phyloP scores from a whole-genome alignment of 352 stramenopile genomes.

The Stramenopiles sp. region DNA sequence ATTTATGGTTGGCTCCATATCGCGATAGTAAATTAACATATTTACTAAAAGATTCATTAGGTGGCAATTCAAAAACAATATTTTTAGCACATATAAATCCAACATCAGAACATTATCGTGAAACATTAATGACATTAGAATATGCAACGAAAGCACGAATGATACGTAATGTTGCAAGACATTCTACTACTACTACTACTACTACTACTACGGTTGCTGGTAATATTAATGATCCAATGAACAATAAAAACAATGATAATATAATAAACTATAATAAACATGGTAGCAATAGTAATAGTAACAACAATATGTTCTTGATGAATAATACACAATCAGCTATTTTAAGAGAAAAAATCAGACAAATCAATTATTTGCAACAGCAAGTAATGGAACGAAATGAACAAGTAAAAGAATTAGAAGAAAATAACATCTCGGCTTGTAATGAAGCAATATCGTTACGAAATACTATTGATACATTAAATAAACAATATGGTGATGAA shows the following conservation, averaged over 20 bases:
- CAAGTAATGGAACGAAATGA: not conserved
- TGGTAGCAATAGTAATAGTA: no score
- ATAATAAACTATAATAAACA: no score
- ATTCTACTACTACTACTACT: not conserved
- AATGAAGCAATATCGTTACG: not conserved
- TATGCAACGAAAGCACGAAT: constrained; percentile 73
- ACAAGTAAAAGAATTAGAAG: not conserved
- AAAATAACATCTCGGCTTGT: not conserved
- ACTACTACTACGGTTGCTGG: not conserved
- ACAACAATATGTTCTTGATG: no score
- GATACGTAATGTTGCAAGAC: constrained; percentile 77
- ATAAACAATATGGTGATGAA: not conserved
- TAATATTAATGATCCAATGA: not conserved
- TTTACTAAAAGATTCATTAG: constrained; percentile 44
- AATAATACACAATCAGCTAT: not conserved
- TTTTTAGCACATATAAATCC: constrained; percentile 76
- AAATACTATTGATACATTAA: not conserved
- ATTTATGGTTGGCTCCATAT: constrained; percentile 20
- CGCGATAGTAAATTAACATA: constrained; percentile 54
- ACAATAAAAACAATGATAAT: not conserved
- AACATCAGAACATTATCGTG: constrained; percentile 56
- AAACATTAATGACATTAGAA: constrained; percentile 71
- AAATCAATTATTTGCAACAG: not conserved
- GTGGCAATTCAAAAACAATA: constrained; percentile 71
- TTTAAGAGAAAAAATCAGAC: not conserved